Base-by-base conservation (phyloP, 371 early-diverging fungal species). In the Furculomyces boomerangus region DNA sequence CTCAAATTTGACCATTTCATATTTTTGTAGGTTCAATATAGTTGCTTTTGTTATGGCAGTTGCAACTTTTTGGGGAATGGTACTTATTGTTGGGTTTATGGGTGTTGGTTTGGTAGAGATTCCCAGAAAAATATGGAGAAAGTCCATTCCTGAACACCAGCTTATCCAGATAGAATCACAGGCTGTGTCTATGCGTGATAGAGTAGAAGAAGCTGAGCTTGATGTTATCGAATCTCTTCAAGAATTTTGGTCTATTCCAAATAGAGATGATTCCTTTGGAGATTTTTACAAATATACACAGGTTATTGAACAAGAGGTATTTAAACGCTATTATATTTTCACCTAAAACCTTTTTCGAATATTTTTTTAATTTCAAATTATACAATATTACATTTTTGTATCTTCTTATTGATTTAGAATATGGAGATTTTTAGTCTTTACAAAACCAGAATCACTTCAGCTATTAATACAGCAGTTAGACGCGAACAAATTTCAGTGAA, bases 21-120 rank as follows among this genome's bases (percentile, higher is more conserved):
- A 18, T 20, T 32, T 49, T 52, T 80, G 55, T 56, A 63, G 86
- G 48, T 72, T 78, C 25, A 74, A 74, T 25, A 69, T 94, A 32
- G 71, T 81, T 31, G 83, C 80, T 10, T 80, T 86, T 53, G 74
- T 88, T 22, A 94, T 94, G 86, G 93, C 93, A 0, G 77, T 83
- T 50, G 85, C 90, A 29, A 93, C 93, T 65, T 88, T 86, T 54
- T 93, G 88, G 85, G 95, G 95, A 50, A 68, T 94, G 31, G 68
- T 90, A 16, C 75, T 91, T 20, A 81, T 84, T 10, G 81, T 90
- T 46, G 66, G 86, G 1, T 82, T 92, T 64, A 81, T 94, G 80
- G 90, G 93, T 1, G 85, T 89, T 67, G 95, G 95, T 2, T 71
- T 92, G 45, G 90, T 94, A 0, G 81, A 85, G 24, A 73, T 91